phyloP scores from a whole-genome alignment of 2,329 filamentous ascomycete genomes.

The Gremmenia infestans region DNA sequence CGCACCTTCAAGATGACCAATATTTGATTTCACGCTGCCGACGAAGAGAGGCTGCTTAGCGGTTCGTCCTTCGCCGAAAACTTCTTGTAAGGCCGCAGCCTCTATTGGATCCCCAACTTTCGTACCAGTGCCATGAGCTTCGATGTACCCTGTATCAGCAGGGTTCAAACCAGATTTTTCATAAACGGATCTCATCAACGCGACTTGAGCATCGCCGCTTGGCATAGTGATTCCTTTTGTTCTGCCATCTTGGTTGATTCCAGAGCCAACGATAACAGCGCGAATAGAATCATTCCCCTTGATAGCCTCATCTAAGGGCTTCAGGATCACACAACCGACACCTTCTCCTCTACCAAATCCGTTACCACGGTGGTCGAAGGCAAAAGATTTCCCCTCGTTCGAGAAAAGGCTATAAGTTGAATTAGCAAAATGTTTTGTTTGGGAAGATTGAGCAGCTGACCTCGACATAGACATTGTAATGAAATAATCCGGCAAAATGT shows the following conservation, averaged over 20 bases:
- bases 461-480: conserved; percentile 15
- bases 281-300: conserved; percentile 38
- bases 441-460: neutral
- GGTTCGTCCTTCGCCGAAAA: conserved; percentile 17
- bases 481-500: conserved; percentile 29
- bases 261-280: conserved; percentile 39
- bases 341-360: conserved; percentile 64
- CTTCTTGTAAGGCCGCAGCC: conserved; percentile 18
- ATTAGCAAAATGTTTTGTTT: conserved; percentile 24
- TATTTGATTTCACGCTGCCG: conserved; percentile 30
- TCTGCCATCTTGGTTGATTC: conserved; percentile 41
- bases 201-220: conserved; percentile 38
- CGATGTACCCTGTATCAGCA: conserved; percentile 19
- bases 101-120: conserved; percentile 28
- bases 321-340: conserved; percentile 53
- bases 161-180: conserved; percentile 13
- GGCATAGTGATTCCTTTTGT: conserved; percentile 43
- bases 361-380: conserved; percentile 52
- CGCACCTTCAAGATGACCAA: conserved; percentile 35
- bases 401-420: conserved; percentile 25
- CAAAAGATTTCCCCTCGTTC: conserved; percentile 30
- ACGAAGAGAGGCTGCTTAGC: conserved; percentile 19
- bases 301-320: conserved; percentile 45
- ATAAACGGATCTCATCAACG: conserved; percentile 21
- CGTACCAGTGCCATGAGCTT: conserved; percentile 28